Evolutionary conservation across 352 stramenopile species (phyloP), one percentile per base, ranked within the genome.

Genomic region (Phytophthora colocasiae): DNA sequence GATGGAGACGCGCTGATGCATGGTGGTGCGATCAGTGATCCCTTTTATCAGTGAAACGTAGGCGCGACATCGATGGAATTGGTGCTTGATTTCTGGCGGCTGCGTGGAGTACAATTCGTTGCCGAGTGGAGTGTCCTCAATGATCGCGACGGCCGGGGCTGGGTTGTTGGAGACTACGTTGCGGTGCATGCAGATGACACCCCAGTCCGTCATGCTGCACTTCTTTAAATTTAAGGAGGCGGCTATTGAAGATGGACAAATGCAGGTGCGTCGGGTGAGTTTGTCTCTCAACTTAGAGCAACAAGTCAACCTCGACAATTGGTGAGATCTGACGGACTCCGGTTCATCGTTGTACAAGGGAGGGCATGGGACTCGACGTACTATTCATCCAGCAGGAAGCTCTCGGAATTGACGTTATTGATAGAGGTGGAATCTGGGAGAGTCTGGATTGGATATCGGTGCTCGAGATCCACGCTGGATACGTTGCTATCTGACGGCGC

Each of bases 61-160:
- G n/a, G n/a, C 12, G 31, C 31, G 6, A 11, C 8, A 10, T 31
- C 8, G 9, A 71, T 71, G 67, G 14, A 68, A 17, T 24, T 79
- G 14, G 38, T 68, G 17, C 50, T 79, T 6, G 71, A 79, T n/a
- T n/a, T n/a, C 43, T 62, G 63, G 1, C 26, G 44, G 1, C 15
- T 55, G 2, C 71, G 57, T 4, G n/a, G 63, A 69, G 9, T 74
- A 58, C 39, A 52, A n/a, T 15, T 57, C 68, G 32, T 34, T 77
- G 11, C 67, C 71, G 1, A 76, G 50, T 12, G 71, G 67, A 5
- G 31, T 60, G 0, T 55, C 66, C 3, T 61, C 66, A 17, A 59
- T 31, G 32, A 31, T 65, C 4, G 19, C 40, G 14, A 17, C 31
- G 26, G 22, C 39, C 5, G 53, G 53, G 36, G 45, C 14, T 69